Evolutionary conservation across 768 basidiomycete genomes (phyloP).

Genomic region (Antrodiella citrinella): DNA sequence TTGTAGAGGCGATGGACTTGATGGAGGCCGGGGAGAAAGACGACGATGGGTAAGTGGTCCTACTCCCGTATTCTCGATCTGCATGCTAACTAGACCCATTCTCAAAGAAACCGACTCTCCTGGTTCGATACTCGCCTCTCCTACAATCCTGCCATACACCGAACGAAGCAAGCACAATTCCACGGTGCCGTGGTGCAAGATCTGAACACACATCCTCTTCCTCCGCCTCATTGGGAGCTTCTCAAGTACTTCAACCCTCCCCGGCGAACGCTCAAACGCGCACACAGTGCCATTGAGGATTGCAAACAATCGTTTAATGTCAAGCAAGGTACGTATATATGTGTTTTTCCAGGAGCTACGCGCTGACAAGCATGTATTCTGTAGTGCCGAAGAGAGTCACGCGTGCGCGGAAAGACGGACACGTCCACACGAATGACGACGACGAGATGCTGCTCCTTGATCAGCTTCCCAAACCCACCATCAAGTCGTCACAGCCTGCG

Average conservation of each 20-base stretch:
- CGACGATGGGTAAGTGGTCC: conserved; percentile 56
- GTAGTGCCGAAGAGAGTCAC: conserved; percentile 53
- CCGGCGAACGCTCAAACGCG: conserved; percentile 51
- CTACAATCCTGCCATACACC: conserved; percentile 86
- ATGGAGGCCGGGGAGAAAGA: conserved; percentile 68
- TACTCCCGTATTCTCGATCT: neutral
- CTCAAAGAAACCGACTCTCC: conserved; percentile 43
- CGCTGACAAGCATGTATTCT: conserved; percentile 20
- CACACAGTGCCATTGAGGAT: conserved; percentile 45
- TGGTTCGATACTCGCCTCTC: conserved; percentile 79
- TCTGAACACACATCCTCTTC: conserved; percentile 63
- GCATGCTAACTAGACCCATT: neutral
- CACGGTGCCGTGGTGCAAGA: conserved; percentile 77
- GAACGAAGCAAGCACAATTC: conserved; percentile 89
- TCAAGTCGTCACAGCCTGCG: conserved; percentile 14
- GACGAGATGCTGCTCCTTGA: conserved; percentile 57
- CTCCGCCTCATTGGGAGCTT: conserved; percentile 80
- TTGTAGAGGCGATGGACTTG: conserved; percentile 88
- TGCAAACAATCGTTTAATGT: conserved; percentile 67
- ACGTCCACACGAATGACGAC: conserved; percentile 56
- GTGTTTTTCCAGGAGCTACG: neutral
- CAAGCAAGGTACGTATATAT: conserved; percentile 50
- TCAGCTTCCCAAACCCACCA: conserved; percentile 19
- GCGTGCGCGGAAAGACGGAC: conserved; percentile 51
- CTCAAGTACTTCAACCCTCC: conserved; percentile 82